phyloP scores from a whole-genome alignment of 495 filamentous ascomycete species.

The Aspergillus wentii region DNA sequence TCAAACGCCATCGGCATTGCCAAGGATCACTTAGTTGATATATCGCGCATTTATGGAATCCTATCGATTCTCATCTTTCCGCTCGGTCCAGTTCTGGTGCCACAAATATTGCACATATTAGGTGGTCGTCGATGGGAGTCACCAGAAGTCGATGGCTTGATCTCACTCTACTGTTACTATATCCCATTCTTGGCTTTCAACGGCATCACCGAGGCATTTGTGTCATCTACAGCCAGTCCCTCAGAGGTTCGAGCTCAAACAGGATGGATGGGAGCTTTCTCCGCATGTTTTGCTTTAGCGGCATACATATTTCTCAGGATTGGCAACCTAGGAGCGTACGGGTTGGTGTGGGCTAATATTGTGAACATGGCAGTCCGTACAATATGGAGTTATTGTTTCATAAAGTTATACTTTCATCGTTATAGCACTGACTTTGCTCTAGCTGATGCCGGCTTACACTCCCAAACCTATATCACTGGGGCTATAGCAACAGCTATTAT shows the following conservation, averaged over 20 bases:
- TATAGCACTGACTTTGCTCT: constrained; percentile 24
- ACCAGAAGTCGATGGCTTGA: constrained; percentile 58
- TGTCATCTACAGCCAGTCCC: constrained; percentile 72
- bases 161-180: constrained; percentile 82
- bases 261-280: constrained; percentile 76
- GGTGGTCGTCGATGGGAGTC: constrained; percentile 69
- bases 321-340: constrained; percentile 63
- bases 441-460: constrained; percentile 20
- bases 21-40: constrained; percentile 28
- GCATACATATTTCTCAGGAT: constrained; percentile 67
- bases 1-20: constrained; percentile 17
- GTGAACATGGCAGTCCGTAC: constrained; percentile 84
- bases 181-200: constrained; percentile 91
- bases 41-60: constrained; percentile 45
- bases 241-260: constrained; percentile 69
- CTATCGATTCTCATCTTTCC: constrained; percentile 61
- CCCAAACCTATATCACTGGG: constrained; percentile 27
- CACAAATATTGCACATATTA: constrained; percentile 63
- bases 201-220: constrained; percentile 88
- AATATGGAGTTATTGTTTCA: constrained; percentile 71
- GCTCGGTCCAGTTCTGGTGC: constrained; percentile 68
- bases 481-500: constrained; percentile 26
- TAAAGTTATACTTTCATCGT: constrained; percentile 53
- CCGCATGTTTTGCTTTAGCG: constrained; percentile 61
- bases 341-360: constrained; percentile 77